Percentiles rank a stretch among this genome's conserved stretches.
Evolutionary conservation across 106 monocot species (phyloP).

Genomic region (Dioscorea dumetorum): DNA sequence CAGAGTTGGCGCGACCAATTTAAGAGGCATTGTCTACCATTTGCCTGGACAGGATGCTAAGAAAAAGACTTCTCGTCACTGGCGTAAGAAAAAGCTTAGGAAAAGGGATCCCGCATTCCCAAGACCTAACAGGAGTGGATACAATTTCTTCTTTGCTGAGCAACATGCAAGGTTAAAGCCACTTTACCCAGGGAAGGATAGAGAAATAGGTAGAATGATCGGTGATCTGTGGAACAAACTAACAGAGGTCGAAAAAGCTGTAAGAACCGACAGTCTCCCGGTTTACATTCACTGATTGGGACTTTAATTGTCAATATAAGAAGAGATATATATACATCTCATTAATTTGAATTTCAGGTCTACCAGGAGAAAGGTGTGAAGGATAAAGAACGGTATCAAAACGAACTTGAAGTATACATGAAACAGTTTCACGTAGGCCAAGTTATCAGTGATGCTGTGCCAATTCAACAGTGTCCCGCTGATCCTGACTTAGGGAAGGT

Average conservation of each 20-base stretch:
- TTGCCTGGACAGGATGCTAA: constrained; percentile 21
- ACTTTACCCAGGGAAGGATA: constrained; percentile 69
- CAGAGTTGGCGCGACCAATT: constrained; percentile 31
- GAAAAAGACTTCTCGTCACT: constrained; percentile 27
- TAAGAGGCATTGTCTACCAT: constrained; percentile 71
- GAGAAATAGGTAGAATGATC: constrained; percentile 86
- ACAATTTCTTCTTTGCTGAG: constrained; percentile 97
- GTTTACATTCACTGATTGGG: too few species aligned
- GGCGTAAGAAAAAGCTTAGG: constrained; percentile 61
- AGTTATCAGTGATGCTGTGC: constrained; percentile 43
- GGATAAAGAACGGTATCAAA: constrained; percentile 86
- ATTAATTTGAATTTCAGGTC: constrained; percentile 46
- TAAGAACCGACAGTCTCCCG: constrained; percentile 23
- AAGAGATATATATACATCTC: neutral
- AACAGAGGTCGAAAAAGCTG: constrained; percentile 70
- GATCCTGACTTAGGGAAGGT: constrained; percentile 15
- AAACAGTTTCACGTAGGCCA: constrained; percentile 37
- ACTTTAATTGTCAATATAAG: too few species aligned
- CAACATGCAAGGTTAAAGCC: constrained; percentile 79
- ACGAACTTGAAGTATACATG: constrained; percentile 64
- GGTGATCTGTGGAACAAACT: constrained; percentile 87
- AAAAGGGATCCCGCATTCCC: constrained; percentile 77
- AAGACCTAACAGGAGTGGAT: constrained; percentile 93
- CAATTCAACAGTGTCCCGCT: constrained; percentile 48
- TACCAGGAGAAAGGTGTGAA: constrained; percentile 84